Percentiles rank a stretch among this genome's conserved stretches.
These are phyloP conservation scores for Pulveroboletus ravenelii DNA, from an alignment of 768 basidiomycete genomes.

Conservation along the genomic window DNA sequence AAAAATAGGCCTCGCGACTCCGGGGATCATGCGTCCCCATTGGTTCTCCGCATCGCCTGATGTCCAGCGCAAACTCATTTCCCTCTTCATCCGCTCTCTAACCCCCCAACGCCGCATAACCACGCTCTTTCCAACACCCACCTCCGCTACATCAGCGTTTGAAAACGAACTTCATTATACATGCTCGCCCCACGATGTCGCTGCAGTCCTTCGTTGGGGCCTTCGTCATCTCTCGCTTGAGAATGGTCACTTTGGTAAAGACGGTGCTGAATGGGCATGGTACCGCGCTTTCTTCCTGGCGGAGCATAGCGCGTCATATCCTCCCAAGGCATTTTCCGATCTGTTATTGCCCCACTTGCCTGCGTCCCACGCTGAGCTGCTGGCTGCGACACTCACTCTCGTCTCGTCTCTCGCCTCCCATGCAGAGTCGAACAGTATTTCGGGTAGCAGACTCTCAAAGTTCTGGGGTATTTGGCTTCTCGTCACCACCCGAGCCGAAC, in stretches of 20 bases:
- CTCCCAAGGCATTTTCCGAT: conserved; percentile 57
- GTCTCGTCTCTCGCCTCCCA: conserved; percentile 70
- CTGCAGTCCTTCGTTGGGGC: conserved; percentile 78
- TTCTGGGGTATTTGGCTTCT: conserved; percentile 73
- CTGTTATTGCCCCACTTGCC: conserved; percentile 59
- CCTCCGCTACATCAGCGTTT: conserved; percentile 48
- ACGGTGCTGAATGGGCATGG: conserved; percentile 55
- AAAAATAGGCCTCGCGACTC: conserved; percentile 65
- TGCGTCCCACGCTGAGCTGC: conserved; percentile 50
- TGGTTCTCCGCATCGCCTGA: conserved; percentile 74
- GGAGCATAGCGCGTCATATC: conserved; percentile 59
- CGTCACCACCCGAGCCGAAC: conserved; percentile 41
- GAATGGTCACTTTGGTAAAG: conserved; percentile 54
- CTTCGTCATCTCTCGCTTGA: conserved; percentile 69
- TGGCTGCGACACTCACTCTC: conserved; percentile 54
- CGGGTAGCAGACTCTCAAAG: conserved; percentile 74
- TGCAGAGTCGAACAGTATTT: conserved; percentile 66
- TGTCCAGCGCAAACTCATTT: conserved; percentile 64
- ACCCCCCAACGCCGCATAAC: conserved; percentile 41
- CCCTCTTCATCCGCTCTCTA: conserved; percentile 64
- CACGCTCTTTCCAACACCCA: conserved; percentile 48
- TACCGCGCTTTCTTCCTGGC: conserved; percentile 58
- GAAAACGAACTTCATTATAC: conserved; percentile 61
- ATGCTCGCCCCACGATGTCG: conserved; percentile 70
- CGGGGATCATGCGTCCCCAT: conserved; percentile 82